A percentile compares a stretch with the other conserved stretches of the same genome.
phyloP scores from a whole-genome alignment of 257 asterid species.

The Solanum megistacrolobum region DNA sequence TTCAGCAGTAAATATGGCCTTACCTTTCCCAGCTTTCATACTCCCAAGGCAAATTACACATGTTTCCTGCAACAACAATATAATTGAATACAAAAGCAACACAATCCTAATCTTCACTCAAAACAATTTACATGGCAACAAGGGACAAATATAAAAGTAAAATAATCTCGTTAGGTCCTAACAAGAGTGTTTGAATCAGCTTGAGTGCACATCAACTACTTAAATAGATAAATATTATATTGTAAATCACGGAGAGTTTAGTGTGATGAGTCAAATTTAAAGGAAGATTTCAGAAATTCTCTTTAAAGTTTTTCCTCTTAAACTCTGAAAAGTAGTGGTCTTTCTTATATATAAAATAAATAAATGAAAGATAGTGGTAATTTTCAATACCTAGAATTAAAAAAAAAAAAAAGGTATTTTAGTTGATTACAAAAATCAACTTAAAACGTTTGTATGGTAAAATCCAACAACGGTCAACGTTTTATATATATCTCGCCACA shows the following conservation, averaged over 20 bases:
- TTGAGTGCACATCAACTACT: background rate
- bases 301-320: too few species aligned
- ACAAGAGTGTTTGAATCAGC: background rate
- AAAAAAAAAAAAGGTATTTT: background rate
- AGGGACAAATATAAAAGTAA: background rate
- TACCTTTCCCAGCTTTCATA: constrained; percentile 7
- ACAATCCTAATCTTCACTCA: background rate
- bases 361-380: background rate
- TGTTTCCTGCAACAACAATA: constrained; percentile 3
- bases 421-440: background rate
- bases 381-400: too few species aligned
- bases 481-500: background rate
- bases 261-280: background rate
- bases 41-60: constrained; percentile 23
- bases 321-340: too few species aligned
- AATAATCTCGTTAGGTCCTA: background rate
- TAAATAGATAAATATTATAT: background rate
- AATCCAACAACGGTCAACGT: background rate
- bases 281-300: background rate
- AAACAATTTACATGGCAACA: background rate
- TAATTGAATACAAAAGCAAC: background rate
- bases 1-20: constrained; percentile 24
- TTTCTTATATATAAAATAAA: too few species aligned
- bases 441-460: background rate
- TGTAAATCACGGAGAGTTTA: background rate